Base-by-base conservation (phyloP, 306 rosid species). In the Oemleria cerasiformis region DNA sequence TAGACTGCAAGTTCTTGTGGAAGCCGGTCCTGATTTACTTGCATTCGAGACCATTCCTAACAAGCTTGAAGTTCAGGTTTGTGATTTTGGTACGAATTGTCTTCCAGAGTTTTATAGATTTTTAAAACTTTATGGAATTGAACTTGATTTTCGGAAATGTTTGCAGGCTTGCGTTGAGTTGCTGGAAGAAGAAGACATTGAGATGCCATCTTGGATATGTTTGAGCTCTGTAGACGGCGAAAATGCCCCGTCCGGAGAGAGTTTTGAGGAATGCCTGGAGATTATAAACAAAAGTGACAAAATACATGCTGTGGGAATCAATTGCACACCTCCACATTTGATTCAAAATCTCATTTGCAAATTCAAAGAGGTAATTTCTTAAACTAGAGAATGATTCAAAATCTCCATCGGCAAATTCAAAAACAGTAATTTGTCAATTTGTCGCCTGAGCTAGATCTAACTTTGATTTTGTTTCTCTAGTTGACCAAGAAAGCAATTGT, bases 11-110 rank as follows among this genome's bases (percentile, higher is more conserved):
- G 67, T 92, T 80, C 86, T 92, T 40, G 86, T 84, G 55, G 81
- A 81, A 68, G 98, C 96, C 40, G 90, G 86, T 68, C 88, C 98
- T 1, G 97, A 92, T 79, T 84, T 90, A 43, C 91, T 92, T 78
- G 97, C 97, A 36, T 90, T 92, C 63, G 97, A 92, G 82, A 85
- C 98, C 53, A 85, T 90, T 84, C 98, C 98, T 58, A 90, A 86
- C 82, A 92, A 90, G 82, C 81, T 92, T 62, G 96, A 90, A 84
- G 93, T 86, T 63, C 84, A 88, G 90, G 97, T 90, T 11, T 87
- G 67, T 65, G 73, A 57, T 36, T 15, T 58, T 65, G 71, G 0
- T 48, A 4, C 5, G 6, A 4, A 38, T 41, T 40, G 17, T 21
- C 17, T 21, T 20, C 25, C 51, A 14, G 16, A 40, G 38, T 49